These are phyloP conservation scores for Tilletia caries DNA, from an alignment of 1,284 basidiomycete species.

Conservation along the genomic window DNA sequence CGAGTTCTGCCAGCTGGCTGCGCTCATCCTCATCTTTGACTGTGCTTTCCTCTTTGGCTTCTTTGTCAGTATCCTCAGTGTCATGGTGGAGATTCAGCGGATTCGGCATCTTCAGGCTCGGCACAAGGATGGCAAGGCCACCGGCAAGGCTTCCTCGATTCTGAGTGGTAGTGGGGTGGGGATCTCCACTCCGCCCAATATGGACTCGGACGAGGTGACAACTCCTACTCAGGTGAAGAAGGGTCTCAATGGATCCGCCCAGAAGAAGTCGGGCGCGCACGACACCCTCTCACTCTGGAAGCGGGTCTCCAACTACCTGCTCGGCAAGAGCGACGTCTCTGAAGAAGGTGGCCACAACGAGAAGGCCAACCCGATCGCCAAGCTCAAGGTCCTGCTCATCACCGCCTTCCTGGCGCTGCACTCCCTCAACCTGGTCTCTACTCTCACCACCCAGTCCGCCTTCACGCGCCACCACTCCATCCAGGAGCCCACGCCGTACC, in stretches of 20 bases:
- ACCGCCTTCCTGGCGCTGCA: constrained; percentile 53
- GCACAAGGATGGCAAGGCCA: constrained; percentile 28
- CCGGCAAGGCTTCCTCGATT: background rate
- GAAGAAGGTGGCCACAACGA: background rate
- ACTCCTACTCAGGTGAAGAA: constrained; percentile 30
- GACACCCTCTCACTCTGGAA: constrained; percentile 28
- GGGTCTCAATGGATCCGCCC: background rate
- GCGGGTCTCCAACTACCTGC: constrained; percentile 31
- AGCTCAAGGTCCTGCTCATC: constrained; percentile 83
- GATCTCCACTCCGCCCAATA: constrained; percentile 41
- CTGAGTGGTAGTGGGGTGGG: background rate
- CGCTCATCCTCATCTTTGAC: constrained; percentile 77
- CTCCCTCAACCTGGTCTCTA: constrained; percentile 81
- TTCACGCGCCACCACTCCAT: constrained; percentile 61
- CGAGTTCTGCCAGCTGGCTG: constrained; percentile 92
- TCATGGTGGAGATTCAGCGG: constrained; percentile 82
- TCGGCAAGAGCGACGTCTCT: constrained; percentile 48
- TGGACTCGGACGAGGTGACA: constrained; percentile 39
- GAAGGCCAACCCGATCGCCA: constrained; percentile 68
- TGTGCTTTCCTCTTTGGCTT: constrained; percentile 86
- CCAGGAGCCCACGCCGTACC: constrained; percentile 48
- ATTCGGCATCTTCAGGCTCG: constrained; percentile 62
- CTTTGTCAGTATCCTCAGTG: constrained; percentile 77
- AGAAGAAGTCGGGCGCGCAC: background rate
- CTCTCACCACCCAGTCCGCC: constrained; percentile 72